Base-by-base conservation (phyloP, 495 filamentous ascomycete genomes). In the Penicillium lagena region DNA sequence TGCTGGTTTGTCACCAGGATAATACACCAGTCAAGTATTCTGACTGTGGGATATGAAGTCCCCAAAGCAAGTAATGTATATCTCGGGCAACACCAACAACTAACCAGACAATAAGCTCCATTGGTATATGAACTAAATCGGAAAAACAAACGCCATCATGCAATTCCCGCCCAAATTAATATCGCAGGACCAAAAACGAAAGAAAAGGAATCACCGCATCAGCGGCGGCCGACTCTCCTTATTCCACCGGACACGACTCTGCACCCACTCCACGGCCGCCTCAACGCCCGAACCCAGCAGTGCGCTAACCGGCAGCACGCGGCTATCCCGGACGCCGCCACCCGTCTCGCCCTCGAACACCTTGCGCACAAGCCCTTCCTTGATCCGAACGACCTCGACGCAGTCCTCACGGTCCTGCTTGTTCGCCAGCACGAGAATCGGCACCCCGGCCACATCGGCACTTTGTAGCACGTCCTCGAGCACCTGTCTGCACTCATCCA, bases 331-430 rank as follows among this genome's bases (percentile, higher is more conserved):
- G 33, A 95, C 85, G 42, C 82, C 84, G 8, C 75, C 78, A 0
- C 89, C 89, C 59, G 89, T 86, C 56, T 93, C 89, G 2, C 94
- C 90, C 68, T 97, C 89, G 65, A 97, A 93, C 8, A 96, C 90
- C 64, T 85, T 86, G 60, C 90, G 81, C 36, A 96, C 89, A 13
- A 98, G 72, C 0, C 93, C 91, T 63, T 98, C 93, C 71, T 98
- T 98, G 59, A 97, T 93, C 45, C 89, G 73, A 29, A 96, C 90
- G 3, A 96, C 94, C 72, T 98, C 94, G 37, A 97, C 86, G 54
- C 91, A 96, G 62, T 97, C 94, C 59, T 98, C 93, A 2, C 91
- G 73, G 63, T 98, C 93, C 65, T 98, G 93, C 63, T 98, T 98
- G 60, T 98, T 98, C 34, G 93, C 93, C 49, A 98, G 66, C 37